A percentile compares a stretch with the other conserved stretches of the same genome.
Evolutionary conservation across 441 rosid genomes (phyloP).

Genomic region (Pelargonium australe): DNA sequence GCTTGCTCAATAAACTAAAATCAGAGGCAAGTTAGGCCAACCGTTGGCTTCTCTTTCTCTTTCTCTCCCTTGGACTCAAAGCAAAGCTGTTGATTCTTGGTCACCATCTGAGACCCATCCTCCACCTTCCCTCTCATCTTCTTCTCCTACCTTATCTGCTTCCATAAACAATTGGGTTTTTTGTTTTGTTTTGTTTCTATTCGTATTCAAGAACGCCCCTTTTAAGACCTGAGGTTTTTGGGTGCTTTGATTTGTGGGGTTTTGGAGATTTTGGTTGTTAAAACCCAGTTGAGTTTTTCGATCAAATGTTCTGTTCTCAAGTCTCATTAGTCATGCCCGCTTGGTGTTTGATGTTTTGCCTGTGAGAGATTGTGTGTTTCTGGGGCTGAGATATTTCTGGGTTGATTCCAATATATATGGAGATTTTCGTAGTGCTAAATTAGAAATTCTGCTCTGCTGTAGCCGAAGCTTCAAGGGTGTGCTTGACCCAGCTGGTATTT

Average conservation of each 20-base stretch:
- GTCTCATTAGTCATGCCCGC: neutral
- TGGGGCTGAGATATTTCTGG: neutral
- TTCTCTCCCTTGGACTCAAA: slow-evolving; percentile 50
- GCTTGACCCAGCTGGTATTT: neutral
- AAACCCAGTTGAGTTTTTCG: neutral
- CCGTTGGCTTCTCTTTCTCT: slow-evolving; percentile 43
- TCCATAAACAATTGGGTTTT: neutral
- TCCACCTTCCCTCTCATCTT: slow-evolving; percentile 44
- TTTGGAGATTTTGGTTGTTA: neutral
- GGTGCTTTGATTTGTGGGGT: slow-evolving; percentile 7
- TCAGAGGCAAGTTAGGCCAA: slow-evolving; percentile 64
- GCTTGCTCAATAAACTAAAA: slow-evolving; percentile 41
- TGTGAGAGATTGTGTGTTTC: neutral
- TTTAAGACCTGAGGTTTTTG: neutral
- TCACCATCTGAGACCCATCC: slow-evolving; percentile 85
- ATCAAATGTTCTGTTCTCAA: neutral
- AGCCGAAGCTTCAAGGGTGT: neutral
- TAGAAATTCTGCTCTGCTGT: neutral
- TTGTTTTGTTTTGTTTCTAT: neutral
- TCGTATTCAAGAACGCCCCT: neutral
- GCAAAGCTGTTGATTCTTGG: slow-evolving; percentile 72
- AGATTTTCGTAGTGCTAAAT: slow-evolving; percentile 2
- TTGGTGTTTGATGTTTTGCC: neutral
- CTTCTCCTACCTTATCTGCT: slow-evolving; percentile 13
- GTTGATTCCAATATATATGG: slow-evolving; percentile 29